Conservation (phyloP, 2,329 filamentous ascomycete genomes). For the Rutstroemia sp. region DNA sequence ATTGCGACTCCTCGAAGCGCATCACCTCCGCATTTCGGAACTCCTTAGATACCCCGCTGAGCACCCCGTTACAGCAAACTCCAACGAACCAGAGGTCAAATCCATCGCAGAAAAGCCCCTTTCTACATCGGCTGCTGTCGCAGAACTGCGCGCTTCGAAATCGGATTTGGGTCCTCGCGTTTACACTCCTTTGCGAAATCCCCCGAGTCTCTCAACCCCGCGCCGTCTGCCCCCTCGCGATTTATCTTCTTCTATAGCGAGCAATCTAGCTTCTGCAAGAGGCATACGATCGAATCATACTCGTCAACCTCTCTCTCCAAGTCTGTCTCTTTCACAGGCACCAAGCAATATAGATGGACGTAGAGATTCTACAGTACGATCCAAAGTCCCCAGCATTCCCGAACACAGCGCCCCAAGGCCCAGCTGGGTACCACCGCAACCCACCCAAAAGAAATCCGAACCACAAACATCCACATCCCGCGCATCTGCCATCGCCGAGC, state of each 20-base stretch:
- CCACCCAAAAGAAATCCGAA: slow-evolving; percentile 24
- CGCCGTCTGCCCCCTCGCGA: slow-evolving; percentile 51
- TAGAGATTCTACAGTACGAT: slow-evolving; percentile 38
- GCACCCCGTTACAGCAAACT: slow-evolving; percentile 18
- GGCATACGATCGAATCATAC: slow-evolving; percentile 64
- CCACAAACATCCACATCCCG: slow-evolving; percentile 17
- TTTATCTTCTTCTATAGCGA: slow-evolving; percentile 75
- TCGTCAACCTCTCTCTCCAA: slow-evolving; percentile 61
- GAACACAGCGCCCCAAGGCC: slow-evolving; percentile 41
- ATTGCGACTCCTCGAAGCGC: slow-evolving; percentile 74
- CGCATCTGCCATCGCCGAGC: slow-evolving; percentile 29
- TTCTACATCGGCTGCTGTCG: slow-evolving; percentile 27
- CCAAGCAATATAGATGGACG: slow-evolving; percentile 61
- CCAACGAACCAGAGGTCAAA: slow-evolving; percentile 24
- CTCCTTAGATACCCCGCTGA: slow-evolving; percentile 62
- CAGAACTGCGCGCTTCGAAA: slow-evolving; percentile 27
- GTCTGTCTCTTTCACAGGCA: slow-evolving; percentile 65
- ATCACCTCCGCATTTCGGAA: slow-evolving; percentile 77
- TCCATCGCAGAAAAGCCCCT: slow-evolving; percentile 23
- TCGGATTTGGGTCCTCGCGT: slow-evolving; percentile 25
- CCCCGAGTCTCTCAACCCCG: slow-evolving; percentile 23
- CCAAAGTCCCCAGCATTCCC: slow-evolving; percentile 46
- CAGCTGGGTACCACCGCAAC: slow-evolving; percentile 42
- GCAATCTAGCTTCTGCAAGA: slow-evolving; percentile 76
- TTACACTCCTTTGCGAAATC: slow-evolving; percentile 21